phyloP scores from a whole-genome alignment of 306 rosid species.

The Pyrus communis region DNA sequence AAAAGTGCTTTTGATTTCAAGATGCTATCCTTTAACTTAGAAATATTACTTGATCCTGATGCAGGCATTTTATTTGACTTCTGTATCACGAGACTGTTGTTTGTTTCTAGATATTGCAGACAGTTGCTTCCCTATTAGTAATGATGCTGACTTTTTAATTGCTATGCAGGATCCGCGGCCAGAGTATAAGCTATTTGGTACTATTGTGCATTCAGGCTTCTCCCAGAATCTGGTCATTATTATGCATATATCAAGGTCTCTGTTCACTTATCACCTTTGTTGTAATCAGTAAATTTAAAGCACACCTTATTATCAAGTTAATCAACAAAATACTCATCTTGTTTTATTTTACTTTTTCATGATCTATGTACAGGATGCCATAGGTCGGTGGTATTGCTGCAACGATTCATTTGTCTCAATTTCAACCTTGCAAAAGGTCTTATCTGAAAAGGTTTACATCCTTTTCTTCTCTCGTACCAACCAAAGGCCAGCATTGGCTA shows the following conservation, averaged over 20 bases:
- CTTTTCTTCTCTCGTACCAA: constrained; percentile 89
- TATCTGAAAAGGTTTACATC: constrained; percentile 91
- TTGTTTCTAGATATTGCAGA: not conserved
- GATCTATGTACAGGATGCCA: constrained; percentile 63
- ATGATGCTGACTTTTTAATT: not conserved
- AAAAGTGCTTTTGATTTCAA: not conserved
- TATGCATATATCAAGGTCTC: constrained; percentile 89
- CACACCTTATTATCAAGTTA: not conserved
- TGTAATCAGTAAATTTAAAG: not conserved
- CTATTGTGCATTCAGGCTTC: constrained; percentile 94
- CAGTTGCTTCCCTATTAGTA: not conserved
- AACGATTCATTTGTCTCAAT: constrained; percentile 73
- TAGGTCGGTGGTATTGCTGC: constrained; percentile 91
- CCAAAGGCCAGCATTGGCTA: constrained; percentile 51
- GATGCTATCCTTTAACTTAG: not conserved
- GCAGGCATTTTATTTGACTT: not conserved
- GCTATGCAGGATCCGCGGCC: constrained; percentile 79
- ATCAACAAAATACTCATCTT: constrained; percentile 1
- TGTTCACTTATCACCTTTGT: not conserved
- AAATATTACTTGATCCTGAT: not conserved
- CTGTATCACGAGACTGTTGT: not conserved
- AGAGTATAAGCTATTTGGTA: constrained; percentile 94
- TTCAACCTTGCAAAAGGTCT: constrained; percentile 76
- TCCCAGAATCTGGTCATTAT: constrained; percentile 98
- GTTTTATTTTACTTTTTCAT: not conserved